phyloP scores from a whole-genome alignment of 73 alveolate species.

The Tetrahymena malaccensis region DNA sequence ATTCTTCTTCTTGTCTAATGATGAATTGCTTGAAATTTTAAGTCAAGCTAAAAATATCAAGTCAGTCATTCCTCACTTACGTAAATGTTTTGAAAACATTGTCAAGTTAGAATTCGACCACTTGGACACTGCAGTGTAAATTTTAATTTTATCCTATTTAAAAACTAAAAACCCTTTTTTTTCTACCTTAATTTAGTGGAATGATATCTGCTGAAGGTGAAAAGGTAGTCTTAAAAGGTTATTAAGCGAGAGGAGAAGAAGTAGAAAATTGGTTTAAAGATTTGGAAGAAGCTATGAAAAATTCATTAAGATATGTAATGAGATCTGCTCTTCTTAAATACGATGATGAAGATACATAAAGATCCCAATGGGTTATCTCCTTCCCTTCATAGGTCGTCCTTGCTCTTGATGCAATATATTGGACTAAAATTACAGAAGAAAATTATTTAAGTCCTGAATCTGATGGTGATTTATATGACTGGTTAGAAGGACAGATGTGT shows the following conservation, averaged over 20 bases:
- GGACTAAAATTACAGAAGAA: slow-evolving; percentile 74
- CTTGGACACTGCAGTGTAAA: slow-evolving; percentile 48
- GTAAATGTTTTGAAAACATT: slow-evolving; percentile 86
- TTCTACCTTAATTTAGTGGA: slow-evolving; percentile 7
- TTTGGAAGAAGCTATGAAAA: slow-evolving; percentile 75
- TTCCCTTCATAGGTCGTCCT: slow-evolving; percentile 75
- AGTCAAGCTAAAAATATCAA: slow-evolving; percentile 77
- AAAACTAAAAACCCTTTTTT: not conserved
- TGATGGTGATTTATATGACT: slow-evolving; percentile 74
- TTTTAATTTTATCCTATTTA: not conserved
- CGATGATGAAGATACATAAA: slow-evolving; percentile 59
- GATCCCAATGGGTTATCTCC: slow-evolving; percentile 77
- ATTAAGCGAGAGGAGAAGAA: slow-evolving; percentile 74
- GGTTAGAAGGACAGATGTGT: slow-evolving; percentile 55
- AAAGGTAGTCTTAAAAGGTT: slow-evolving; percentile 58
- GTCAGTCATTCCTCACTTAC: slow-evolving; percentile 75
- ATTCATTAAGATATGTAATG: slow-evolving; percentile 66
- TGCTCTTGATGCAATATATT: slow-evolving; percentile 57
- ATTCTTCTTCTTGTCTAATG: slow-evolving; percentile 94
- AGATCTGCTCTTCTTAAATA: slow-evolving; percentile 68
- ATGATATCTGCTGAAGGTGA: slow-evolving; percentile 88
- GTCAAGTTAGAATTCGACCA: slow-evolving; percentile 77
- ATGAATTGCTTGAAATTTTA: slow-evolving; percentile 84
- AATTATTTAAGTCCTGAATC: slow-evolving; percentile 56
- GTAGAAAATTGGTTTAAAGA: slow-evolving; percentile 94